These are phyloP conservation scores for Aspergillus panamensis DNA, from an alignment of 495 filamentous ascomycete genomes.

Conservation along the genomic window DNA sequence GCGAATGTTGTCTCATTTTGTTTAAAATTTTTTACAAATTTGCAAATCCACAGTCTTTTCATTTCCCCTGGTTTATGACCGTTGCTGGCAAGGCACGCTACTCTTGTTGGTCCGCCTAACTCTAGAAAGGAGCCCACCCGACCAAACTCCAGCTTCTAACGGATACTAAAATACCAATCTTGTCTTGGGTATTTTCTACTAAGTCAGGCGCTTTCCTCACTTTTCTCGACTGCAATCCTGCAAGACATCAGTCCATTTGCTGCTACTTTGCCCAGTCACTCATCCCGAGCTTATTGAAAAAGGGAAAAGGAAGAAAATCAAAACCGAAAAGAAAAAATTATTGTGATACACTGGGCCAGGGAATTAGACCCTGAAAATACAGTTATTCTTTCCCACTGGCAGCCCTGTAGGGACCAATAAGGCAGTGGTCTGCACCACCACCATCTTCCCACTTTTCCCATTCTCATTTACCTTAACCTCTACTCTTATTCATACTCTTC, in stretches of 20 bases:
- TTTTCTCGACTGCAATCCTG: slow-evolving; percentile 8
- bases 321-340: slow-evolving; percentile 7
- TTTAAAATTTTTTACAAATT: neutral
- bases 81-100: slow-evolving; percentile 14
- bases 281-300: neutral
- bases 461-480: slow-evolving; percentile 3
- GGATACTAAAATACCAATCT: slow-evolving; percentile 23
- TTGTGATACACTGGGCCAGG: slow-evolving; percentile 10
- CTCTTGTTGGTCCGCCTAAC: slow-evolving; percentile 13
- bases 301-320: neutral
- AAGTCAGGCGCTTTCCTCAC: slow-evolving; percentile 9
- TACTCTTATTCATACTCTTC: neutral
- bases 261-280: neutral
- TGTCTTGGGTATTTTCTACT: slow-evolving; percentile 12
- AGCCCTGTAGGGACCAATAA: slow-evolving; percentile 26
- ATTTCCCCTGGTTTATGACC: slow-evolving; percentile 5
- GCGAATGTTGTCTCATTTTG: too few species aligned
- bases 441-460: slow-evolving; percentile 14
- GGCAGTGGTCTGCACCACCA: slow-evolving; percentile 24
- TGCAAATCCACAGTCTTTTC: neutral
- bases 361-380: slow-evolving; percentile 18
- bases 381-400: slow-evolving; percentile 11
- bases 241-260: slow-evolving; percentile 3
- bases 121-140: slow-evolving; percentile 9
- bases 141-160: slow-evolving; percentile 21